A percentile compares a stretch with the other conserved stretches of the same genome.
Conservation (phyloP, 2,329 filamentous ascomycete species). For the Blastomyces percursus region DNA sequence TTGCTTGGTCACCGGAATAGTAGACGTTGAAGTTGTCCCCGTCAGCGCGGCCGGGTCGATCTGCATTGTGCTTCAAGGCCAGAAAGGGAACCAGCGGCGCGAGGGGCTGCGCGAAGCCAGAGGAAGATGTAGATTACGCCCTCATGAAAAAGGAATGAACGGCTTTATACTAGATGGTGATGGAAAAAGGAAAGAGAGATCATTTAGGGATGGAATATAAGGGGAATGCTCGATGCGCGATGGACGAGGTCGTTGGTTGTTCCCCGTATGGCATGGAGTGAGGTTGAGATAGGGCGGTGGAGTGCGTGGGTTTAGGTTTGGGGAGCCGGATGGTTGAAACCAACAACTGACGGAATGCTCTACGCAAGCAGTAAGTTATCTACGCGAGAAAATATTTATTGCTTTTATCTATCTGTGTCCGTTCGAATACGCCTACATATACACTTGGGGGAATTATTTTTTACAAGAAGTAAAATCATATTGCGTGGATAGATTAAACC, state of each 20-base stretch:
- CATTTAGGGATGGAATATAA: conserved; percentile 3
- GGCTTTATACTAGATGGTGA: not conserved
- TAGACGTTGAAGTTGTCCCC: conserved; percentile 28
- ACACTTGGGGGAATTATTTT: not conserved
- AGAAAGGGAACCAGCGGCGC: conserved; percentile 19
- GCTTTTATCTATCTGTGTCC: not conserved
- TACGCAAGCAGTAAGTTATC: not conserved
- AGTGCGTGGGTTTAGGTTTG: conserved; percentile 1
- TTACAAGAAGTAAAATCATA: not conserved
- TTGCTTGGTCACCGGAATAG: conserved; percentile 23
- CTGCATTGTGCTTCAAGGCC: conserved; percentile 31
- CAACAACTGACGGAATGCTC: not conserved
- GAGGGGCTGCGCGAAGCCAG: conserved; percentile 31
- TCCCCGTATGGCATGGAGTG: not conserved
- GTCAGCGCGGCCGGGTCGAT: conserved; percentile 37
- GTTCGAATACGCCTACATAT: not conserved
- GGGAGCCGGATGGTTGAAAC: not conserved
- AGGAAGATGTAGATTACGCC: conserved; percentile 24
- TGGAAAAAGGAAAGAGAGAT: not conserved
- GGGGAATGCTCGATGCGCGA: not conserved
- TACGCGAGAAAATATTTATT: not conserved
- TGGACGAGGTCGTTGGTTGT: not conserved
- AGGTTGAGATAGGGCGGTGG: not conserved
- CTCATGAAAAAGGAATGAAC: conserved; percentile 25
- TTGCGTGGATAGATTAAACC: not conserved